Evolutionary conservation across 2,329 filamentous ascomycete genomes (phyloP).

Genomic region (Rutstroemia sp.): DNA sequence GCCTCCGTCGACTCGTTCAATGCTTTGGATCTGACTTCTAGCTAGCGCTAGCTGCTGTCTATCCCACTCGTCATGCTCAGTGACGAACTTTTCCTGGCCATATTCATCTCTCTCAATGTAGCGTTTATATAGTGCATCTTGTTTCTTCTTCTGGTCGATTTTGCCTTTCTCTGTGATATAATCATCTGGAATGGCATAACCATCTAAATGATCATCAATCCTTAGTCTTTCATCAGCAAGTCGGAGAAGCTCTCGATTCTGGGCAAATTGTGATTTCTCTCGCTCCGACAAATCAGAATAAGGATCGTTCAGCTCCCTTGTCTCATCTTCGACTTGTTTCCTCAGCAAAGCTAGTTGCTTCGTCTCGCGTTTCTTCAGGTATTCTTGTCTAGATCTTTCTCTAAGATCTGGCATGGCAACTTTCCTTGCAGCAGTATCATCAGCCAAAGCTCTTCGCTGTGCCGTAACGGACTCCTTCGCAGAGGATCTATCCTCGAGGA

Average conservation of each 20-base stretch:
- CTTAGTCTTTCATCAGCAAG: slow-evolving; percentile 73
- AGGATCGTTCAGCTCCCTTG: slow-evolving; percentile 62
- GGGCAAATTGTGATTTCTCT: slow-evolving; percentile 69
- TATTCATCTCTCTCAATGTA: slow-evolving; percentile 83
- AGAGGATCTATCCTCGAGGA: slow-evolving; percentile 50
- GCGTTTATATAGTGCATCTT: slow-evolving; percentile 82
- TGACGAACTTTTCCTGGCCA: slow-evolving; percentile 82
- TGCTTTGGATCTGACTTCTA: slow-evolving; percentile 72
- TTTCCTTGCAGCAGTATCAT: slow-evolving; percentile 58
- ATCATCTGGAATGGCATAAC: slow-evolving; percentile 88
- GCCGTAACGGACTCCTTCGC: slow-evolving; percentile 49
- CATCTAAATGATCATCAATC: slow-evolving; percentile 88
- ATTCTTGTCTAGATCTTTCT: slow-evolving; percentile 80
- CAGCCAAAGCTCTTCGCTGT: slow-evolving; percentile 54
- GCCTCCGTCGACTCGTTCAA: slow-evolving; percentile 68
- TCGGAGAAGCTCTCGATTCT: slow-evolving; percentile 75
- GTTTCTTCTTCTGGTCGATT: slow-evolving; percentile 78
- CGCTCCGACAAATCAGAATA: slow-evolving; percentile 66
- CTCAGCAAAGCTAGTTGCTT: slow-evolving; percentile 81
- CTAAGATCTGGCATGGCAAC: slow-evolving; percentile 75
- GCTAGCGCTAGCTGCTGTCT: slow-evolving; percentile 80
- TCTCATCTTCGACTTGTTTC: slow-evolving; percentile 85
- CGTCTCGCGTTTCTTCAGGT: slow-evolving; percentile 84
- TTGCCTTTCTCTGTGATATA: slow-evolving; percentile 93
- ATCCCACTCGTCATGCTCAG: slow-evolving; percentile 96